Evolutionary conservation across 2,329 filamentous ascomycete genomes (phyloP).

Genomic region (Beauveria rudraprayagi): DNA sequence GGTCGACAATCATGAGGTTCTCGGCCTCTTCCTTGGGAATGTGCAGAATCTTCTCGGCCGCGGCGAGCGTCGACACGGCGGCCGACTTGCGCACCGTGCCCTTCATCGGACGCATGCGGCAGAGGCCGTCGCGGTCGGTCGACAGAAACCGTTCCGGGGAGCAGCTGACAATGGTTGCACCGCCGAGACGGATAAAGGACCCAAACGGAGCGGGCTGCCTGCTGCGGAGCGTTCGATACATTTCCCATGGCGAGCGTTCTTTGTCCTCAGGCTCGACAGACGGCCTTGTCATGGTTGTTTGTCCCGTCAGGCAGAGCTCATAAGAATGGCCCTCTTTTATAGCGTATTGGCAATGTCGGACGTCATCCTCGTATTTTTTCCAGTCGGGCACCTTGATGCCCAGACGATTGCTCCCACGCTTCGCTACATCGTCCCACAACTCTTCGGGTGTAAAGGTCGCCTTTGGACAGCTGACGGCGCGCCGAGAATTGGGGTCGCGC

Average conservation of each 20-base stretch:
- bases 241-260: constrained; percentile 52
- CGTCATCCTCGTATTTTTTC: constrained; percentile 54
- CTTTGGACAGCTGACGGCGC: constrained; percentile 2
- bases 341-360: constrained; percentile 60
- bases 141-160: constrained; percentile 86
- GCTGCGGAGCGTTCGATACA: constrained; percentile 62
- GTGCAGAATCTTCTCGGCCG: constrained; percentile 65
- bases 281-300: constrained; percentile 53
- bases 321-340: constrained; percentile 76
- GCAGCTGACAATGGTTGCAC: constrained; percentile 66
- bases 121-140: constrained; percentile 42
- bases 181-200: constrained; percentile 66
- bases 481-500: constrained; percentile 16
- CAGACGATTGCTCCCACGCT: constrained; percentile 11
- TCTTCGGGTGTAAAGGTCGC: constrained; percentile 1
- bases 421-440: constrained; percentile 13
- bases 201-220: constrained; percentile 79
- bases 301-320: constrained; percentile 74
- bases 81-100: constrained; percentile 80
- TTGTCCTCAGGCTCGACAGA: constrained; percentile 27
- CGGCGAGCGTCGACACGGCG: constrained; percentile 55
- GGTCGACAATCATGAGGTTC: constrained; percentile 96
- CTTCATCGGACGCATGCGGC: constrained; percentile 89
- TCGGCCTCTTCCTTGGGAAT: constrained; percentile 87
- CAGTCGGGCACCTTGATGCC: constrained; percentile 33